Conservation (phyloP, 257 asterid species). For the Plantago elongata region DNA sequence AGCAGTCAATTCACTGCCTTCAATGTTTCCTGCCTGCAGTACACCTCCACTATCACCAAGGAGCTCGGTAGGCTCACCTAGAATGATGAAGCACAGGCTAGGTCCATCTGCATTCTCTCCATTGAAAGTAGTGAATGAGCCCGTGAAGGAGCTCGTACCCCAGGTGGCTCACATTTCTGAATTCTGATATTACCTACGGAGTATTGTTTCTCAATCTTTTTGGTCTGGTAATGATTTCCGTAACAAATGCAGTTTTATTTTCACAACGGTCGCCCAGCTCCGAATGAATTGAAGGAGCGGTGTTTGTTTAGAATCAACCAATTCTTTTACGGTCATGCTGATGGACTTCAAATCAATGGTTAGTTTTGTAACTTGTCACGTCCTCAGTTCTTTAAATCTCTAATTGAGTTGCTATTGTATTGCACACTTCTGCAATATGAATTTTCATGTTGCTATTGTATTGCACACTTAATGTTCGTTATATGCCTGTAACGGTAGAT, state of each 20-base stretch:
- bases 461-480: conserved; percentile 13
- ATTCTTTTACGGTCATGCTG: conserved; percentile 85
- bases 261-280: conserved; percentile 86
- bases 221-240: conserved; percentile 12
- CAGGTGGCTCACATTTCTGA: conserved; percentile 44
- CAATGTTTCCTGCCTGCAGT: conserved; percentile 98
- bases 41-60: conserved; percentile 99
- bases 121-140: conserved; percentile 74
- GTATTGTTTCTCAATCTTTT: conserved; percentile 10
- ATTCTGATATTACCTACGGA: conserved; percentile 9
- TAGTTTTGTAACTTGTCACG: conserved; percentile 25
- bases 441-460: not conserved
- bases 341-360: conserved; percentile 93
- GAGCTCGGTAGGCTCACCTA: conserved; percentile 95
- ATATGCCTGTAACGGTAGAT: conserved; percentile 6
- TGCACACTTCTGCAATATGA: conserved; percentile 13
- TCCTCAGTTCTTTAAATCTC: conserved; percentile 16
- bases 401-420: conserved; percentile 15
- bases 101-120: conserved; percentile 87
- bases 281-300: conserved; percentile 88
- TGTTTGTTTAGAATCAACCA: conserved; percentile 93
- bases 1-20: conserved; percentile 73
- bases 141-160: conserved; percentile 87
- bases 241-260: conserved; percentile 76
- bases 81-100: conserved; percentile 76